Evolutionary conservation across 768 basidiomycete species (phyloP), one percentile per base, ranked within the genome.

Genomic region (Termitomyces sp.): DNA sequence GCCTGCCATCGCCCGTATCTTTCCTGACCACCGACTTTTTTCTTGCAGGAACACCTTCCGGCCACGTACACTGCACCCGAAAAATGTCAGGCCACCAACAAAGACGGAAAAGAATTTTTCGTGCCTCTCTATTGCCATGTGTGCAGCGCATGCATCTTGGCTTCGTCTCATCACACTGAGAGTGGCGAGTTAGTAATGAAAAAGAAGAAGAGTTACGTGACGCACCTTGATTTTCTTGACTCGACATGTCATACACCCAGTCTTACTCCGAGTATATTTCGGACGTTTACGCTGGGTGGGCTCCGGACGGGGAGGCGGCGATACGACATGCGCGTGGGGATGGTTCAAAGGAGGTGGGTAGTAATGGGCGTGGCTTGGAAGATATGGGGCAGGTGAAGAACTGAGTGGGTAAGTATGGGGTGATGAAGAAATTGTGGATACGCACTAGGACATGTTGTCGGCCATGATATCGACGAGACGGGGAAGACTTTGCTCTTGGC

Each of bases 221-320:
- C 79, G 51, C 59, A 90, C 91, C 82, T 97, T 97, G 65, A 98
- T 92, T 79, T 96, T 91, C 79, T 95, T 94, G 58, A 85, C 83
- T 63, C 94, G 82, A 79, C 94, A 98, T 40, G 91, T 94, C 67
- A 96, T 73, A 68, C 94, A 98, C 22, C 94, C 94, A 1, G 93
- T 94, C 75, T 96, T 94, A 72, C 90, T 92, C 63, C 94, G 83
- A 58, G 91, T 93, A 63, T 95, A 95, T 77, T 97, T 97, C 46
- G 91, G 91, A 33, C 91, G 86, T 68, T 91, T 91, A 56, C 90
- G 81, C 63, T 79, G 76, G 15, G 76, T 64, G 23, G 76, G 56
- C 45, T 84, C 88, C 33, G 70, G 71, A 49, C 80, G 77, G 51
- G 79, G 68, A 22, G 76, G 76, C 3, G 79, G 73, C 11, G 77